Conservation (phyloP, 1,139 yeast species). For the Sugiyamaella castrensis region DNA sequence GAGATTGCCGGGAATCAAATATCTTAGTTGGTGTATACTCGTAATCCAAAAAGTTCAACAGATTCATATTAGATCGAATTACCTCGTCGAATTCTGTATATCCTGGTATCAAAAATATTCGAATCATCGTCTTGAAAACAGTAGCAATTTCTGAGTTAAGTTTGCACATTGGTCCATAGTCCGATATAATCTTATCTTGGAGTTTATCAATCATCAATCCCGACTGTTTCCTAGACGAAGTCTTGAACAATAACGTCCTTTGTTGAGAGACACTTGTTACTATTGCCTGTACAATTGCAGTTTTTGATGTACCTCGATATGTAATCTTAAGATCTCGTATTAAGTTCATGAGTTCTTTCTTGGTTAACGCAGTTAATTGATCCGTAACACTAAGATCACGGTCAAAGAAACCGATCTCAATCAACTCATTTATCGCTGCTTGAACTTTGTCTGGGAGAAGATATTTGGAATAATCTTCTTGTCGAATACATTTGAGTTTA, state of each 20-base stretch:
- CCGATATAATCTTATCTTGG: slow-evolving; percentile 4
- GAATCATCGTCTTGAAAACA: slow-evolving; percentile 12
- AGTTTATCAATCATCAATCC: slow-evolving; percentile 5
- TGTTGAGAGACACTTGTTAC: slow-evolving; percentile 4
- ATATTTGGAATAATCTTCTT: slow-evolving; percentile 14
- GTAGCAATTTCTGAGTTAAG: slow-evolving; percentile 13
- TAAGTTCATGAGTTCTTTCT: slow-evolving; percentile 9
- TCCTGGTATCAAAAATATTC: slow-evolving; percentile 16
- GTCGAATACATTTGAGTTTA: slow-evolving; percentile 14
- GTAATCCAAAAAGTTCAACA: slow-evolving; percentile 21
- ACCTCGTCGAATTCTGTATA: slow-evolving; percentile 21
- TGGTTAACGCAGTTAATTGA: slow-evolving; percentile 1
- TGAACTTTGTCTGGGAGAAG: slow-evolving; percentile 6
- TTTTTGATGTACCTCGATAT: neutral
- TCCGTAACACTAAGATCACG: slow-evolving; percentile 7
- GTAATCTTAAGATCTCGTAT: slow-evolving; percentile 4
- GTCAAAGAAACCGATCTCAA: neutral
- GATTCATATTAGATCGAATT: slow-evolving; percentile 19
- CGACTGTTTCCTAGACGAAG: neutral
- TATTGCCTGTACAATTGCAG: slow-evolving; percentile 2
- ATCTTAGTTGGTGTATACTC: slow-evolving; percentile 10
- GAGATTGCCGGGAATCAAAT: slow-evolving; percentile 19
- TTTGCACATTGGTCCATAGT: slow-evolving; percentile 13
- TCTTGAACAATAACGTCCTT: slow-evolving; percentile 4
- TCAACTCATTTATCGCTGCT: slow-evolving; percentile 8